Evolutionary conservation across 441 rosid species (phyloP), one percentile per base, ranked within the genome.

Genomic region (Populus hybrid): DNA sequence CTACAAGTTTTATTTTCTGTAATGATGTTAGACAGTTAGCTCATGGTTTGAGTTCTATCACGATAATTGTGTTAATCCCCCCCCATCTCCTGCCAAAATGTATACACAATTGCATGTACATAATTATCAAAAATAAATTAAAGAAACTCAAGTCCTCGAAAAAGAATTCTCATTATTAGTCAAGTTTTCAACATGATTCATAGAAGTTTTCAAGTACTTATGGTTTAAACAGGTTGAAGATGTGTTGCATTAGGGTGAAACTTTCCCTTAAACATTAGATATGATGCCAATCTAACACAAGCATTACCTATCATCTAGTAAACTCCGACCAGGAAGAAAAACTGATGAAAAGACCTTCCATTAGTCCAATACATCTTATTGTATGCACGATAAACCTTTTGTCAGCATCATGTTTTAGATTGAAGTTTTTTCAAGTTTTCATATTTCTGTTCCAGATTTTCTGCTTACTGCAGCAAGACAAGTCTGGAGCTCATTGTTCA

Each of bases 381-480:
- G n/a, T 50, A 50, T 67, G 57, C 26, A 28, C n/a, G 5, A 14
- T 69, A 20, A 34, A 50, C 23, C 57, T 26, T 66, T 50, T 65
- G 68, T 34, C 24, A 59, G 21, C 57, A 18, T 36, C 30, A 28
- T 28, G 30, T 28, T 28, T 28, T 28, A 28, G 30, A 28, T 28
- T 28, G 30, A 28, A 28, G 32, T 18, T 3, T 8, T 20, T 1
- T 26, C 28, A 2, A 28, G 30, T 21, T 38, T 2, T 73, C 30
- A 18, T 73, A 65, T 38, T 11, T 71, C 79, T 54, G 54, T 50
- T 71, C 66, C 73, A 67, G 24, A 72, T 28, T 73, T 71, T 35
- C 67, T 73, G 57, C 35, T 72, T 78, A 42, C 21, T 50, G 20
- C 1, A 0, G 6, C 18, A 46, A 67, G 42, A 6, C 32, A 64